Base-by-base conservation (phyloP, 768 basidiomycete genomes). In the Mycena rosella region DNA sequence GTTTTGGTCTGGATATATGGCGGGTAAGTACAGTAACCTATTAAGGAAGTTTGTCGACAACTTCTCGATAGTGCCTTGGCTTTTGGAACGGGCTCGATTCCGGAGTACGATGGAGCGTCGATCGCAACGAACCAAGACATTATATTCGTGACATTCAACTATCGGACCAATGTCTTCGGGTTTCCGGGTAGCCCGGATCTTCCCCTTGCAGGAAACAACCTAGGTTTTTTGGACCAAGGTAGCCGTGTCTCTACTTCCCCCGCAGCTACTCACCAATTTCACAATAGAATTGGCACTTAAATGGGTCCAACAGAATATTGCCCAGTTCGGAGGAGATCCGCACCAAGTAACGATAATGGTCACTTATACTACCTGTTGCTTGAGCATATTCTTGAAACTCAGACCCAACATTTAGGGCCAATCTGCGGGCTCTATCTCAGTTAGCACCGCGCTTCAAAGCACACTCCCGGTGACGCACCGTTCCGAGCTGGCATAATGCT, bases 291-390 rank as follows among this genome's bases (percentile, higher is more conserved):
- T 74, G 9, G 79, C 77, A 6, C 53, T 79, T 4, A 42, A 29
- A 22, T 80, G 78, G 85, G 80, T 87, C 0, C 83, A 84, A 58
- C 72, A 78, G 52, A 82, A 88, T 63, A 83, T 87, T 55, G 76
- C 72, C 27, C 73, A 77, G 0, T 87, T 87, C 63, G 85, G 87
- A 1, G 86, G 86, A 20, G 83, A 79, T 61, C 76, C 75, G 3
- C 58, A 14, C 15, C 73, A 78, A 73, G 78, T 80, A 0, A 80
- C 79, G 15, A 71, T 78, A 8, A 74, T 76, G 70, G 74, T 61
- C 17, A n/a, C 32, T 53, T 22, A 18, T 45, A n/a, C 20, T 8
- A 22, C 27, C 32, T n/a, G 32, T 26, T 38, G 34, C 9, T 15
- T 8, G 14, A 10, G 10, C 38, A 15, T 18, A 6, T 40, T 15